Evolutionary conservation across 148 eudicot genomes (phyloP), one percentile per base, ranked within the genome.

Genomic region (Vaccinium myrtillus): DNA sequence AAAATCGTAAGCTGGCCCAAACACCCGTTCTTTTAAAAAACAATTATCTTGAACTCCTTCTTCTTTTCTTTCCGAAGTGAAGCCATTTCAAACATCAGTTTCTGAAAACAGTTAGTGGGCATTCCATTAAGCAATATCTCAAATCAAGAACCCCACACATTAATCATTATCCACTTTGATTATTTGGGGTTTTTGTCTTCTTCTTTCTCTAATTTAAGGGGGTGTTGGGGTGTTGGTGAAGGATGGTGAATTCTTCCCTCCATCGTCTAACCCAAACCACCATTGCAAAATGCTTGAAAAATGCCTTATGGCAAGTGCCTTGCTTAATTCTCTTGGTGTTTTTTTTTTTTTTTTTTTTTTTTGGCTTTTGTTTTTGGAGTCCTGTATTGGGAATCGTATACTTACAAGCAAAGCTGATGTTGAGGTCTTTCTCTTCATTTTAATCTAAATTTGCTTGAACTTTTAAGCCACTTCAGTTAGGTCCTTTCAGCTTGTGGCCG

Each of bases 381-480:
- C 55, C 55, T 67, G 4, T 65, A 65, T 65, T 65, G 4, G 36
- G 73, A 39, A n/a, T 85, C 48, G 70, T 69, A 58, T 85, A 79
- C 91, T 90, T 91, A 81, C 82, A 93, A 89, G 95, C 93, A 88
- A 93, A 91, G 94, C 87, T 84, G 93, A 51, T 9, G 55, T 13
- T 78, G 78, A 14, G 58, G 25, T 49, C 75, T 69, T 56, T 51
- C 50, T 25, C 71, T 78, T 87, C 50, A 49, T 81, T 4, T 48
- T 77, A 49, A n/a, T 80, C 36, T 76, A 78, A 79, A 36, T 80
- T 50, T 67, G 54, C 77, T 83, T 82, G 65, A 85, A 73, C 94
- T 92, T 93, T 75, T 39, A 93, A 93, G 93, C 87, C 93, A 93
- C 96, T 91, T 93, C 90, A 88, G 56, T 83, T 59, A 6, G 43